phyloP scores from a whole-genome alignment of 148 eudicot species.

The Fagopyrum tataricum region DNA sequence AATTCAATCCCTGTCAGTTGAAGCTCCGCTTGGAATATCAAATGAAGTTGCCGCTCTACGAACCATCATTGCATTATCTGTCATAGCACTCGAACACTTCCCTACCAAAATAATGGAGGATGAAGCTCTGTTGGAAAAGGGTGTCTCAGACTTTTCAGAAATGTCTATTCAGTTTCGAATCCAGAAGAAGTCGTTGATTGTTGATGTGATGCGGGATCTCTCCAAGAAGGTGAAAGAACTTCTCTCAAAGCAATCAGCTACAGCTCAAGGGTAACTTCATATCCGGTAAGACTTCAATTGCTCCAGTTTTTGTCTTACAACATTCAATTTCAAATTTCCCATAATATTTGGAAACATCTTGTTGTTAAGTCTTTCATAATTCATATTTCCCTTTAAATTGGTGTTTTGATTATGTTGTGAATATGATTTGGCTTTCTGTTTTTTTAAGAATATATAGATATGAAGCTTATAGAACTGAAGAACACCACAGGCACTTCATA shows the following conservation, averaged over 20 bases:
- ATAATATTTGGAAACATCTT: background rate
- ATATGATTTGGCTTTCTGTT: background rate
- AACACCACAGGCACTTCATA: background rate
- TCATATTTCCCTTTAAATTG: background rate
- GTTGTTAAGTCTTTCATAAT: background rate
- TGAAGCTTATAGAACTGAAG: background rate
- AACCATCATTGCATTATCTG: slow-evolving; percentile 63
- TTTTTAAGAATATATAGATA: background rate
- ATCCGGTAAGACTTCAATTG: background rate
- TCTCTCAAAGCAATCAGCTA: slow-evolving; percentile 34
- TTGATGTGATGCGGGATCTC: slow-evolving; percentile 68
- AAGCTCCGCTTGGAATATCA: slow-evolving; percentile 74
- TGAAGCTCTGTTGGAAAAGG: slow-evolving; percentile 49
- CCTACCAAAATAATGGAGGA: slow-evolving; percentile 87
- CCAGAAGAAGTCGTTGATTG: slow-evolving; percentile 67
- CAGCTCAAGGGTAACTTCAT: slow-evolving; percentile 21
- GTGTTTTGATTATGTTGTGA: background rate
- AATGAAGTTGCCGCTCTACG: slow-evolving; percentile 56
- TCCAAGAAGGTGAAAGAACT: slow-evolving; percentile 56
- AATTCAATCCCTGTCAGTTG: slow-evolving; percentile 52
- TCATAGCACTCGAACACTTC: slow-evolving; percentile 66
- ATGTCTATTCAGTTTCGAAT: slow-evolving; percentile 68
- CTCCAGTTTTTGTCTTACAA: background rate
- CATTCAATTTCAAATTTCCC: background rate
- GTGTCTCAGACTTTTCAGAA: slow-evolving; percentile 45